Percentiles rank a stretch among this genome's conserved stretches.
These are phyloP conservation scores for Globisporangium emineosum DNA, from an alignment of 352 stramenopile species.

Conservation along the genomic window DNA sequence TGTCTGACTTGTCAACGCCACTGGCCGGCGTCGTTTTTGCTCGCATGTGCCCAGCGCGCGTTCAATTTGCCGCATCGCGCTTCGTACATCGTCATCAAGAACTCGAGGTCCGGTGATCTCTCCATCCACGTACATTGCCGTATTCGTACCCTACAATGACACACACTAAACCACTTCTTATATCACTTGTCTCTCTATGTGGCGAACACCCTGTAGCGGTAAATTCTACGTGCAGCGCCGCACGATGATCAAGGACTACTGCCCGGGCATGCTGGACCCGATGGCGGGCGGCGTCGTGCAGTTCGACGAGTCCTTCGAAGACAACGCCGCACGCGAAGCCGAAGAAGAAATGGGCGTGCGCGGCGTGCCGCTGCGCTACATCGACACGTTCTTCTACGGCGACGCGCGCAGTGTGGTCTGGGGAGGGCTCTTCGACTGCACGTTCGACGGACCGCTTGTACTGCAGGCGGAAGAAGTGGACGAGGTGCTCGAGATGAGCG, in stretches of 20 bases:
- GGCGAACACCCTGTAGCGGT: constrained; percentile 28
- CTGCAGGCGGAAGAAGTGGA: constrained; percentile 78
- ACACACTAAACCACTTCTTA: too few species aligned
- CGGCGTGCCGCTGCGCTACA: constrained; percentile 43
- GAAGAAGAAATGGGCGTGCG: constrained; percentile 84
- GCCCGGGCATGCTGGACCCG: constrained; percentile 76
- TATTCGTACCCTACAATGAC: too few species aligned
- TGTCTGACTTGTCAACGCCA: too few species aligned
- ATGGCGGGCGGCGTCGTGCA: constrained; percentile 83
- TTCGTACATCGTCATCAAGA: constrained; percentile 87
- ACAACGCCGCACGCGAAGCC: constrained; percentile 68
- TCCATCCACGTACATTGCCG: too few species aligned
- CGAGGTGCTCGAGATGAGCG: constrained; percentile 71
- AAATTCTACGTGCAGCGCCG: constrained; percentile 83
- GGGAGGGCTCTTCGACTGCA: constrained; percentile 77
- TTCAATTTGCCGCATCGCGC: constrained; percentile 83
- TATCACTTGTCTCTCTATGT: not conserved
- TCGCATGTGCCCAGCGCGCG: constrained; percentile 49
- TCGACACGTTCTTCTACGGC: constrained; percentile 70
- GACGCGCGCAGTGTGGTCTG: constrained; percentile 64
- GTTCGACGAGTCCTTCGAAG: constrained; percentile 63
- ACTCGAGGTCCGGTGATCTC: constrained; percentile 67
- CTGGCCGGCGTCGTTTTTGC: too few species aligned
- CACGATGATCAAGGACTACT: constrained; percentile 89
- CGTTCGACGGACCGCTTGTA: constrained; percentile 57